These are phyloP conservation scores for Boletus barrowsii DNA, from an alignment of 768 basidiomycete species.

Conservation along the genomic window DNA sequence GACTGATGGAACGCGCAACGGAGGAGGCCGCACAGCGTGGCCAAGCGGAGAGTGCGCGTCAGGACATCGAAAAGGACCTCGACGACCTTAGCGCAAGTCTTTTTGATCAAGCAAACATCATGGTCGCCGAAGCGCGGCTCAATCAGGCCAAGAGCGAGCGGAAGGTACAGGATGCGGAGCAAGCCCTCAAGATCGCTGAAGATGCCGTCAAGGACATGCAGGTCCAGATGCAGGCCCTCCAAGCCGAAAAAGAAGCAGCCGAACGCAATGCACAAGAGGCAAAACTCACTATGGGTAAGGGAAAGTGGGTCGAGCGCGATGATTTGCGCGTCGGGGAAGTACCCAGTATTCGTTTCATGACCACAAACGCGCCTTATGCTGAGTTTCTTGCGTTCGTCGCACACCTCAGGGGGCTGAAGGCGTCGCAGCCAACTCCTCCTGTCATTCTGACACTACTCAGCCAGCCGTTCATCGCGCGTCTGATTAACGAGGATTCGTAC, in stretches of 20 bases:
- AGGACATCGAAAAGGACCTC: constrained; percentile 87
- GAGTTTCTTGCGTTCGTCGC: constrained; percentile 78
- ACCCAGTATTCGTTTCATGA: constrained; percentile 48
- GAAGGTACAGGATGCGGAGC: constrained; percentile 74
- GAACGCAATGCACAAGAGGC: constrained; percentile 53
- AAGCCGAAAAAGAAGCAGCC: constrained; percentile 61
- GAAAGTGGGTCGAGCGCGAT: constrained; percentile 58
- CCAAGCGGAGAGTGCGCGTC: constrained; percentile 80
- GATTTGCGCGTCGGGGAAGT: constrained; percentile 26
- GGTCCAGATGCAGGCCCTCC: constrained; percentile 73
- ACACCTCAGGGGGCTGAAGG: constrained; percentile 70
- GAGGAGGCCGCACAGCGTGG: constrained; percentile 91
- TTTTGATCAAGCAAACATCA: constrained; percentile 91
- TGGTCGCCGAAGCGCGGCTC: constrained; percentile 94
- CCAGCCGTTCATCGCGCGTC: constrained; percentile 73
- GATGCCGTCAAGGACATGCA: constrained; percentile 85
- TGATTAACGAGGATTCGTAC: constrained; percentile 82
- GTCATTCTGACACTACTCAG: constrained; percentile 70
- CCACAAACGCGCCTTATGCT: constrained; percentile 69
- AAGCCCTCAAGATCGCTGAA: constrained; percentile 77
- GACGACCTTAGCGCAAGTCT: constrained; percentile 90
- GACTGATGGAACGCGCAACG: constrained; percentile 92
- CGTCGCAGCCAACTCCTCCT: constrained; percentile 56
- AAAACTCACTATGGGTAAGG: constrained; percentile 56
- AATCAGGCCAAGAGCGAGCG: constrained; percentile 63